Conservation (phyloP, 192 early-diverging fungal genomes). For the Coemansia pectinata region DNA sequence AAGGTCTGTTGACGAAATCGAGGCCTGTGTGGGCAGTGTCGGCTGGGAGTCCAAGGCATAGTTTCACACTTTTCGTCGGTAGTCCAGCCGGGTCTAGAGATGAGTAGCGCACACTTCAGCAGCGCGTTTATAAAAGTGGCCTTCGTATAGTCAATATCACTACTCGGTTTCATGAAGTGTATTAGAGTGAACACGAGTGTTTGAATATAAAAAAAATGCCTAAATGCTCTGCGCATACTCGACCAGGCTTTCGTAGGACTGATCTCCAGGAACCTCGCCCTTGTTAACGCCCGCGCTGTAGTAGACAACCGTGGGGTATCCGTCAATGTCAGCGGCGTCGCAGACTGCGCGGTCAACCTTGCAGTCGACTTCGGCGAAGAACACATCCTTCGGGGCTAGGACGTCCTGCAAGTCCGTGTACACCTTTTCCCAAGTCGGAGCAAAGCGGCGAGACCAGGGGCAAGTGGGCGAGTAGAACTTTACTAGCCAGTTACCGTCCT, state of each 20-base stretch:
- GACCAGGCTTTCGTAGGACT: constrained; percentile 33
- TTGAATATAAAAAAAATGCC: not conserved
- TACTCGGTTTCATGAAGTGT: not conserved
- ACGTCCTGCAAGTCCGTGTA: constrained; percentile 33
- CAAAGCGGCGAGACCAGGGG: constrained; percentile 53
- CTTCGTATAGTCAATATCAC: too few relatives aligned
- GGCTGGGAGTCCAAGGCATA: not conserved
- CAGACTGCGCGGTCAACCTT: constrained; percentile 45
- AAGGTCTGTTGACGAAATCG: constrained; percentile 84
- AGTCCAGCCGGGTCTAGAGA: not conserved
- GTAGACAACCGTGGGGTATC: constrained; percentile 51
- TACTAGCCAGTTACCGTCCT: constrained; percentile 51
- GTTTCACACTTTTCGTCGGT: not conserved
- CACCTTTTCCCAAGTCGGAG: constrained; percentile 53
- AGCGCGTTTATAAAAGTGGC: too few relatives aligned
- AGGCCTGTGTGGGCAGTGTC: constrained; percentile 32
- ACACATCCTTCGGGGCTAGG: constrained; percentile 32
- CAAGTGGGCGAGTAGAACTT: constrained; percentile 56
- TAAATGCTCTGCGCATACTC: constrained; percentile 36
- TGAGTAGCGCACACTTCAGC: not conserved
- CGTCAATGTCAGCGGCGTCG: constrained; percentile 40
- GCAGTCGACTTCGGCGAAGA: constrained; percentile 54
- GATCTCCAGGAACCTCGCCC: constrained; percentile 52
- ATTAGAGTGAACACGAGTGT: not conserved
- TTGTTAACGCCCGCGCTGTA: constrained; percentile 45